phyloP scores from a whole-genome alignment of 768 basidiomycete species.

The Termitomyces sp. region DNA sequence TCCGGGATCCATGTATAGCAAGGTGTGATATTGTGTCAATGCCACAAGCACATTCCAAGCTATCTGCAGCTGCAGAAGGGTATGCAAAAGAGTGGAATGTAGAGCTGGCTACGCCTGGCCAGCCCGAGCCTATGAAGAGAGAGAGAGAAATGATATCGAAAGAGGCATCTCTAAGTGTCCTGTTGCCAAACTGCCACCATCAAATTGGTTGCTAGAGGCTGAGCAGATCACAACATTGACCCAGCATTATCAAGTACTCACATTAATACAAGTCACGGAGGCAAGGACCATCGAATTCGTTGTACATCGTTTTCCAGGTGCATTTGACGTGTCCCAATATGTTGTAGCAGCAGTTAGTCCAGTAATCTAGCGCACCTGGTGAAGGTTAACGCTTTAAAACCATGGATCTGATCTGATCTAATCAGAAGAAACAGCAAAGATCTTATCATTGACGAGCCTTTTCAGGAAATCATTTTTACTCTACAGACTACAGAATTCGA shows the following conservation, averaged over 20 bases:
- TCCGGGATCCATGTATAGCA: conserved; percentile 25
- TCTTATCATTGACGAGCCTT: no score
- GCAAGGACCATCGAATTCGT: no score
- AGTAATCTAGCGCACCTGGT: no score
- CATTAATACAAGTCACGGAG: neutral
- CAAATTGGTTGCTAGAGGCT: conserved; percentile 8
- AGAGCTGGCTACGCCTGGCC: conserved; percentile 38
- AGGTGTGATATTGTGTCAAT: conserved; percentile 7
- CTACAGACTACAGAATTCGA: no score
- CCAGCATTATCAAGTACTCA: neutral
- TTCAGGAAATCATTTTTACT: no score
- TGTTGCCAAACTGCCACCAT: conserved; percentile 7
- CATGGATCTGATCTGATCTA: neutral
- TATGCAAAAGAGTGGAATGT: conserved; percentile 42
- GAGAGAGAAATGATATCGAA: conserved; percentile 3
- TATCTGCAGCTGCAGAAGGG: conserved; percentile 8
- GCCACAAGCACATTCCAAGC: conserved; percentile 9
- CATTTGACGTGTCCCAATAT: neutral
- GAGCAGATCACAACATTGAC: neutral
- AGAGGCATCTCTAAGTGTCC: neutral
- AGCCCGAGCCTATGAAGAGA: conserved; percentile 23
- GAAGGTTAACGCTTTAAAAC: no score
- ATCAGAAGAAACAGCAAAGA: no score
- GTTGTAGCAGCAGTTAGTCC: neutral
- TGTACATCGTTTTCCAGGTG: no score